These are phyloP conservation scores for Umbelopsis sp. DNA, from an alignment of 371 early-diverging fungal species.

Conservation along the genomic window DNA sequence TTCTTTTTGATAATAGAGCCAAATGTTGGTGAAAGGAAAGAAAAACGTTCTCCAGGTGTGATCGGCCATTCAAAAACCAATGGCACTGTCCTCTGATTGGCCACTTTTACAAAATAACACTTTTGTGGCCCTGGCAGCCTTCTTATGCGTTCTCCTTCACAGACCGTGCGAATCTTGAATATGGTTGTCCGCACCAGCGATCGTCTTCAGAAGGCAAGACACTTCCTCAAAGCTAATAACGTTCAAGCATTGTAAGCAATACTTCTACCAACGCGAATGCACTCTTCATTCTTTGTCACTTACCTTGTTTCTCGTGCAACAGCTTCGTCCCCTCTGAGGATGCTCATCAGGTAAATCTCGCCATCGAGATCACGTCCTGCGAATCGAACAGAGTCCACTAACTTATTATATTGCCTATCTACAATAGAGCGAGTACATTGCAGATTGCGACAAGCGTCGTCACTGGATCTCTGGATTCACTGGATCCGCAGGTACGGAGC, in stretches of 20 bases:
- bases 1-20: constrained; percentile 23
- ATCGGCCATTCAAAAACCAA: constrained; percentile 14
- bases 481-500: constrained; percentile 88
- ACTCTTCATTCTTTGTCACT: no score
- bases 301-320: no score
- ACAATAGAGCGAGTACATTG: constrained; percentile 94
- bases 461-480: constrained; percentile 96
- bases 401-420: background rate
- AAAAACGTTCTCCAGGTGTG: constrained; percentile 7
- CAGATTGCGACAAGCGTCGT: constrained; percentile 91
- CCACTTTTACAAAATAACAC: constrained; percentile 18
- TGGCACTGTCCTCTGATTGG: constrained; percentile 14
- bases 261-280: background rate
- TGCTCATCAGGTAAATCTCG: constrained; percentile 82
- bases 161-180: constrained; percentile 20
- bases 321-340: constrained; percentile 94
- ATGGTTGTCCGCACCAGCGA: constrained; percentile 58
- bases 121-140: background rate
- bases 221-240: constrained; percentile 69
- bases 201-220: constrained; percentile 69
- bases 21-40: constrained; percentile 19
- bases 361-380: background rate
- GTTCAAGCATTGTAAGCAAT: constrained; percentile 74
- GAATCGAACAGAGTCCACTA: background rate
- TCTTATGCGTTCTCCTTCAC: background rate